Conservation (phyloP, 371 early-diverging fungal genomes). For the Phascolomyces articulosus region DNA sequence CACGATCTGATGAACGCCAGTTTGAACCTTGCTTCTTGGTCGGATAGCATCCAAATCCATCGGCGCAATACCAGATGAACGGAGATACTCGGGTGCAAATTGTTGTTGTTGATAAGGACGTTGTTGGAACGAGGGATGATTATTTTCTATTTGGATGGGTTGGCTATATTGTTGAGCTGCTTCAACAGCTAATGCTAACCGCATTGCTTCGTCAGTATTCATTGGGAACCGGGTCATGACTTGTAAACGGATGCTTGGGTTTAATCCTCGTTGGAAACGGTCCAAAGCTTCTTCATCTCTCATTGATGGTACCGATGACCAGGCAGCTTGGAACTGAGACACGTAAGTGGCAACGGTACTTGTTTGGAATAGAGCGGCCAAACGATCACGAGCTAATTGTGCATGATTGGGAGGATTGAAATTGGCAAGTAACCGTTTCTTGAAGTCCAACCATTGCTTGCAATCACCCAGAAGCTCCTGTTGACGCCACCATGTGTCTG, state of each 20-base stretch:
- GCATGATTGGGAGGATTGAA: not conserved
- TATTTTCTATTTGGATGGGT: not conserved
- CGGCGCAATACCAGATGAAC: not conserved
- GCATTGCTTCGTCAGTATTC: not conserved
- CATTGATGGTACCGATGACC: not conserved
- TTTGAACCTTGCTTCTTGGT: not conserved
- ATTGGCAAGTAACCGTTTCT: not conserved
- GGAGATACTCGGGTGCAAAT: not conserved
- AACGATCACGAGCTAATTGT: not conserved
- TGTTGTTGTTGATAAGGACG: too few relatives aligned
- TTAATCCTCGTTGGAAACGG: not conserved
- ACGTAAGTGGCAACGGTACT: not conserved
- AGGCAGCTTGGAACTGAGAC: not conserved
- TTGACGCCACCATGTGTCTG: not conserved
- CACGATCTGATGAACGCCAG: not conserved
- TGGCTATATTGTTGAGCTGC: not conserved
- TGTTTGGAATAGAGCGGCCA: not conserved
- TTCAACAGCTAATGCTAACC: not conserved
- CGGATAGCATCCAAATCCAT: constrained; percentile 5
- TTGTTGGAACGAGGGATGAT: not conserved
- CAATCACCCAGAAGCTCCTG: not conserved
- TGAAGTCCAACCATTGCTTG: not conserved
- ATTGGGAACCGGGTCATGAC: not conserved
- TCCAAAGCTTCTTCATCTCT: constrained; percentile 13
- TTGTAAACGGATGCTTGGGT: not conserved